Percentiles rank a stretch among this genome's conserved stretches.
Conservation (phyloP, 2,329 filamentous ascomycete species). For the Calonectria ilicicola region DNA sequence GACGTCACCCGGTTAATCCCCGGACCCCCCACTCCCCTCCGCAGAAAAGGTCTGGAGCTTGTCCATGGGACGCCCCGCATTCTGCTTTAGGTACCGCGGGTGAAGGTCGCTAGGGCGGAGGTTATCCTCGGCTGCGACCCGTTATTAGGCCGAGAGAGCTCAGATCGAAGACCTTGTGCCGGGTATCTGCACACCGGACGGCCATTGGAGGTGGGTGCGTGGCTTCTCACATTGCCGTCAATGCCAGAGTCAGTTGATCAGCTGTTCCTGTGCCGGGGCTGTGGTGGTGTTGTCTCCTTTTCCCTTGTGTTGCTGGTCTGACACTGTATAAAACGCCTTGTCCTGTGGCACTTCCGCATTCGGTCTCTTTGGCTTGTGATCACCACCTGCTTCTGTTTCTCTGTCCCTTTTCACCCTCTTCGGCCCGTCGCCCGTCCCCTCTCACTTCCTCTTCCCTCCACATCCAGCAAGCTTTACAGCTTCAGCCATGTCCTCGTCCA, state of each 20-base stretch:
- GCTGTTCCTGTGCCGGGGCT: background rate
- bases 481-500: constrained; percentile 56
- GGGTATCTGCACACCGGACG: constrained; percentile 7
- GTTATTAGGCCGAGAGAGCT: constrained; percentile 19
- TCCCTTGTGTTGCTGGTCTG: background rate
- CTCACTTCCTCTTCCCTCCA: background rate
- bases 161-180: constrained; percentile 10
- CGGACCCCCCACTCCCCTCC: constrained; percentile 20
- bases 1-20: constrained; percentile 45
- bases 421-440: background rate
- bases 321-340: constrained; percentile 1
- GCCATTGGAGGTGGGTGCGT: background rate
- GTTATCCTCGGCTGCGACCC: constrained; percentile 31
- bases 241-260: background rate
- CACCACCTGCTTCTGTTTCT: background rate
- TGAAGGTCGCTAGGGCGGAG: constrained; percentile 1
- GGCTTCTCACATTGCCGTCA: background rate
- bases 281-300: background rate
- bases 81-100: constrained; percentile 18
- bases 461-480: background rate
- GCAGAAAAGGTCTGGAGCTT: background rate
- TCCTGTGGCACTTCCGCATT: constrained; percentile 1
- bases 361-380: constrained; percentile 11
- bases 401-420: background rate
- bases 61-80: constrained; percentile 21